Evolutionary conservation across 768 basidiomycete genomes (phyloP), one percentile per base, ranked within the genome.

Genomic region (Pilatotrama ljubarskyi): DNA sequence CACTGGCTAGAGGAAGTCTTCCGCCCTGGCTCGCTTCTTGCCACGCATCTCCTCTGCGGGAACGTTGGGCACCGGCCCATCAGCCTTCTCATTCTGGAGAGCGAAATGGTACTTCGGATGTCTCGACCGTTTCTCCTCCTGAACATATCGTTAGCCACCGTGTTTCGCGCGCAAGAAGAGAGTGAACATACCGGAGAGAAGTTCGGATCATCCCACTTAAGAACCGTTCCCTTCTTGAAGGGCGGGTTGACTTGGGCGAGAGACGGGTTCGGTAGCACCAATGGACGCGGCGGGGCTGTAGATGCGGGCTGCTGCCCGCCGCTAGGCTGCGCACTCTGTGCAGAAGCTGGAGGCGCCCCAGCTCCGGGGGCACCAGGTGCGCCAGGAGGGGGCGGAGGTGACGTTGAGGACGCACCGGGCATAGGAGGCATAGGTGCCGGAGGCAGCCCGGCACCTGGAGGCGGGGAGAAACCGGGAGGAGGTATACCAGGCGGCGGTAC

Each of bases 11-110:
- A 93, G 74, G 73, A 91, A 91, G 73, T 94, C 93, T 73, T 93
- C 91, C 32, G 93, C 93, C 64, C 91, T 80, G 47, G 91, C 89
- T 47, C 93, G 78, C 74, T 94, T 94, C 78, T 86, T 91, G 48
- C 91, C 91, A 64, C 89, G 82, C 50, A 82, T 76, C 68, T 90
- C 89, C 51, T 88, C 72, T 53, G 72, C 62, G 57, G 72, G 73
- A 62, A 72, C 70, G 56, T 71, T 71, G 20, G 66, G 68, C 50
- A 65, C 64, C 26, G 70, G 63, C 43, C 75, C 74, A 15, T 69
- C 73, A 17, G 70, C 70, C 64, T 59, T 58, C 49, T 81, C 71
- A 69, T 79, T 79, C 53, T 79, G 71, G 55, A 56, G 5, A 51
- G 54, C 37, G 73, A 78, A 76, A 64, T 84, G 84, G 72, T 89